Base-by-base conservation (phyloP, 1,139 yeast species). In the Eremothecium coryli region DNA sequence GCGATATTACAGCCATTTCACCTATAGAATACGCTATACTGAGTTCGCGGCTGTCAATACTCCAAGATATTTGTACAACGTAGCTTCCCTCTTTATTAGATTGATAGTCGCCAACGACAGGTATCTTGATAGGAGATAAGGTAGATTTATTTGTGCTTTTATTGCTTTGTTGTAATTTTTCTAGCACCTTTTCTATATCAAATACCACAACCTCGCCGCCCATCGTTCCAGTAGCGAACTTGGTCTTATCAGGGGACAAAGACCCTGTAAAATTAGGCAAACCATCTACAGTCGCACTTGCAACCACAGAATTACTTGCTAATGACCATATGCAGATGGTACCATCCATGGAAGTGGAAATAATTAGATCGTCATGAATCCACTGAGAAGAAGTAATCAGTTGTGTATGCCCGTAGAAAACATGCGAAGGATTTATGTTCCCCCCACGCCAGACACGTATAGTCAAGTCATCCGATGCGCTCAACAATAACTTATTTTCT, bases 371-470 rank as follows among this genome's bases (percentile, higher is more conserved):
- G 2, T 44, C 46, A 11, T 61, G 49, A 12, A 76, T 39, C 86
- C 88, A 80, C 16, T 58, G 55, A 10, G 76, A 61, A 10, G 64
- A 67, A 0, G 76, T 62, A 3, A 80, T 62, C 3, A 82, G 78
- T 28, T 76, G 70, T 0, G 71, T 58, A 49, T 77, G 82, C 0
- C 73, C 75, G 5, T 48, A 36, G 26, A 70, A 49, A 3, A 66
- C 56, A 37, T 66, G 64, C 13, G 61, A 50, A 14, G 66, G 56
- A 36, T 70, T 73, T 14, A 73, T 59, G 18, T 74, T 69, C 15
- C 71, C 68, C 20, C 82, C 76, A 47, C 68, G 70, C 95, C 95
- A 86, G 11, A 85, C 64, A 46, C 84, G 71, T 8, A 85, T 66
- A 0, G 71, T 62, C 38, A 72, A 70, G 52, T 86, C 95, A 52